Base-by-base conservation (phyloP, 805 yeast genomes). In the Wickerhamomyces strasburgensis region DNA sequence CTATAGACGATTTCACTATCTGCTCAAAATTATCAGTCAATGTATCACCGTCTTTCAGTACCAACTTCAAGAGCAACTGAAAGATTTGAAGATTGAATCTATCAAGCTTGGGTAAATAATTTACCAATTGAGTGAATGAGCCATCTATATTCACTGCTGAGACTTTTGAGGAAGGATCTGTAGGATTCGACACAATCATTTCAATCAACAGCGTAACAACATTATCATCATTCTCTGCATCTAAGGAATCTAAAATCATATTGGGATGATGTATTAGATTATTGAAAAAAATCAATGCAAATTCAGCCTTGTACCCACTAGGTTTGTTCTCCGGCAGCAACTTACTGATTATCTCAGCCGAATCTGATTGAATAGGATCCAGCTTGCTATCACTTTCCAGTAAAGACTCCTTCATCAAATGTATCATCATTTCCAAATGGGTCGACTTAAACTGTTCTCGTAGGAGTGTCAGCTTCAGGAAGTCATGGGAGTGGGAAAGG, bases 81-180 rank as follows among this genome's bases (percentile, higher is more conserved):
- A 64, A 54, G 2, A 70, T 43, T 2, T 71, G 68, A 16, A 72
- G 47, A 39, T 66, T 68, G 46, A 66, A 68, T 33, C 64, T 65
- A 35, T 64, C 54, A 15, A 68, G 38, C 3, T 46, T 43, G 10
- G 44, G 38, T 2, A 67, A 40, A 5, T 60, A 37, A 7, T 43
- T 41, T 19, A 33, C 35, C 9, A 57, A 18, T 14, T 43, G 42
- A 13, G 21, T 29, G 13, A 29, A 14, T 16, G 7, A 11, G 11
- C 11, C 25, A 21, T 11, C 25, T 21, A 25, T 25, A 29, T 11
- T 18, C 31, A n/a, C n/a, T n/a, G 25, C 7, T 8, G 25, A 21
- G 11, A 7, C 11, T 7, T 7, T 11, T 21, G 25, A 21, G 25
- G 25, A 21, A 11, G 7, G 11, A 11, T 8, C 11, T 21, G 11